Evolutionary conservation across 352 stramenopile genomes (phyloP), one percentile per base, ranked within the genome.

Genomic region (Elongisporangium senticosum): DNA sequence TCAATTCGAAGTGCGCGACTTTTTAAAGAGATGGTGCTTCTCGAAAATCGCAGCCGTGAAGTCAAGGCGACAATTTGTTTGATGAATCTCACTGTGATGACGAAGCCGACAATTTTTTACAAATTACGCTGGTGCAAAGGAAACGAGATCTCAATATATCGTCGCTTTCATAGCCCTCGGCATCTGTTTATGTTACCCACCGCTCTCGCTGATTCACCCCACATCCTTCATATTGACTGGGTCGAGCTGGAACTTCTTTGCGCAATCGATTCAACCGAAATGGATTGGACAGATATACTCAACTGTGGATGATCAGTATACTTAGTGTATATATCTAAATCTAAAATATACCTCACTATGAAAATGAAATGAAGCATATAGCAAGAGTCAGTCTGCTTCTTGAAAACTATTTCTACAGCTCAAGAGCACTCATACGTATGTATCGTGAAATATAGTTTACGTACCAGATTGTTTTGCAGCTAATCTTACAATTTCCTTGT

Each of bases 81-180:
- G 17, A 61, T 61, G 53, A 65, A 65, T 15, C 14, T 65, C 2
- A 55, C 59, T 1, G 55, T 33, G 19, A 65, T 65, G 59, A 61
- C 59, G 15, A 51, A 65, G 8, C 59, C 48, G 17, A 17, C 11
- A 6, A 10, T 15, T 43, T 43, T 43, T 10, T 43, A 43, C 33
- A 17, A 43, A 0, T 43, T 43, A 43, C 33, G 33, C 33, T 43
- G 33, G 33, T 43, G 33, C 13, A 17, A 17, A 43, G 33, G 33
- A 43, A 17, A 17, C 33, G 13, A 43, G 33, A 43, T 43, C 33
- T 43, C 33, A 43, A 43, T 43, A 2, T 43, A 43, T 43, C 8
- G 33, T 10, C 33, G 33, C 33, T 17, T 43, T 43, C 33, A 10
- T 17, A 43, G 33, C 8, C 33, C 33, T 17, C 10, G 33, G 13